These are phyloP conservation scores for Hypsizygus ulmarius DNA, from an alignment of 1,284 basidiomycete genomes.

Conservation along the genomic window DNA sequence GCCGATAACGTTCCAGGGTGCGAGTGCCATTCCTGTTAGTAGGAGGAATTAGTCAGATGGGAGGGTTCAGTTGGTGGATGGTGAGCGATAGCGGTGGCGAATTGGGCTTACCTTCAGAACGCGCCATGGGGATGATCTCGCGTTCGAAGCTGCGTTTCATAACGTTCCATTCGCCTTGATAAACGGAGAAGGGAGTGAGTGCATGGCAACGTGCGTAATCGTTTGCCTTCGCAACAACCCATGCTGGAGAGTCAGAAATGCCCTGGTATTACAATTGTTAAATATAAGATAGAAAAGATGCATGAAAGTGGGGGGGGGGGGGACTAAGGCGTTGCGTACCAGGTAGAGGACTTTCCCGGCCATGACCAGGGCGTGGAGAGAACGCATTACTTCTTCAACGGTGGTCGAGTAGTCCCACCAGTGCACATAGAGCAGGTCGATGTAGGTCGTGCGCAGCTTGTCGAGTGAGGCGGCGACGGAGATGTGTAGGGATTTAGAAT, in stretches of 20 bases:
- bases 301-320: not conserved
- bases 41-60: not conserved
- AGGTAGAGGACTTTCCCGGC: slow-evolving; percentile 50
- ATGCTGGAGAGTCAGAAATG: slow-evolving; percentile 42
- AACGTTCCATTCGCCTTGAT: slow-evolving; percentile 53
- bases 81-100: not conserved
- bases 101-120: slow-evolving; percentile 34
- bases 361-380: slow-evolving; percentile 42
- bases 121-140: slow-evolving; percentile 51
- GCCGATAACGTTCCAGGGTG: slow-evolving; percentile 52
- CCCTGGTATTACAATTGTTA: slow-evolving; percentile 26
- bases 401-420: slow-evolving; percentile 54
- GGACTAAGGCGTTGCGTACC: slow-evolving; percentile 22
- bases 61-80: not conserved
- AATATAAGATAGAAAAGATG: not conserved
- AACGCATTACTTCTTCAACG: slow-evolving; percentile 55
- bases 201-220: slow-evolving; percentile 43
- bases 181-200: slow-evolving; percentile 49
- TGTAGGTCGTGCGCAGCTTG: slow-evolving; percentile 55
- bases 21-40: slow-evolving; percentile 40
- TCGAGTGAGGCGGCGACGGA: slow-evolving; percentile 48
- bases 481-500: slow-evolving; percentile 41
- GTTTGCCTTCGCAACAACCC: slow-evolving; percentile 43
- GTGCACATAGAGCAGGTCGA: slow-evolving; percentile 54
- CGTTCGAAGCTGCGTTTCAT: slow-evolving; percentile 47